Evolutionary conservation across 2,329 filamentous ascomycete genomes (phyloP), one percentile per base, ranked within the genome.

Genomic region (Fusarium avenaceum): DNA sequence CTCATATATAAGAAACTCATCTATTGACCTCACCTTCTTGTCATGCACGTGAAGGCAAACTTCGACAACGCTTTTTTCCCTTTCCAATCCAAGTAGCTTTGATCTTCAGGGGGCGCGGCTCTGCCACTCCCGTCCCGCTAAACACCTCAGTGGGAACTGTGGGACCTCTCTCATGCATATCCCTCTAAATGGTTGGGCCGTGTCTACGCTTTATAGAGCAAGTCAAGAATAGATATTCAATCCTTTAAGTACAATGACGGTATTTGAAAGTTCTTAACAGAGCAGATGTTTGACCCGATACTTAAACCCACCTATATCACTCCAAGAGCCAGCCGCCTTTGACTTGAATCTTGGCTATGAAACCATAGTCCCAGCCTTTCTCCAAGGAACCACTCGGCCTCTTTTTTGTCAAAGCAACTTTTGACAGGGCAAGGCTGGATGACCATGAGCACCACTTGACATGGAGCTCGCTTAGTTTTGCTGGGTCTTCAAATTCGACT

Each of bases 101-200:
- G 62, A 69, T 69, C 54, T 52, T 65, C 65, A 64, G 60, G 66
- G 65, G 65, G 39, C 26, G 35, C 54, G 44, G 45, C 33, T 69
- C 47, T 65, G 60, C 65, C 65, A 69, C 65, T 69, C 65, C 65
- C 60, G 65, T 48, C 35, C 63, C 63, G 55, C 62, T 52, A 65
- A 49, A 52, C 45, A 33, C 19, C 38, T 33, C 44, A 30, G 54
- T 62, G 48, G 62, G 26, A 28, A 9, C 9, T 4, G 24, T 8
- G 24, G 26, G 50, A 15, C 44, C 39, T 28, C 42, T 22, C 35
- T 53, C 43, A 43, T 35, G 47, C 51, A 35, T 53, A 22, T 28
- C 39, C 11, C 14, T 56, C 33, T 20, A 24, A 40, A 22, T 22
- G 46, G 33, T 24, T 44, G 54, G 48, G 32, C 15, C 54, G 24